Evolutionary conservation across 345 rosid genomes (phyloP).

Genomic region (Arabis hirsuta): DNA sequence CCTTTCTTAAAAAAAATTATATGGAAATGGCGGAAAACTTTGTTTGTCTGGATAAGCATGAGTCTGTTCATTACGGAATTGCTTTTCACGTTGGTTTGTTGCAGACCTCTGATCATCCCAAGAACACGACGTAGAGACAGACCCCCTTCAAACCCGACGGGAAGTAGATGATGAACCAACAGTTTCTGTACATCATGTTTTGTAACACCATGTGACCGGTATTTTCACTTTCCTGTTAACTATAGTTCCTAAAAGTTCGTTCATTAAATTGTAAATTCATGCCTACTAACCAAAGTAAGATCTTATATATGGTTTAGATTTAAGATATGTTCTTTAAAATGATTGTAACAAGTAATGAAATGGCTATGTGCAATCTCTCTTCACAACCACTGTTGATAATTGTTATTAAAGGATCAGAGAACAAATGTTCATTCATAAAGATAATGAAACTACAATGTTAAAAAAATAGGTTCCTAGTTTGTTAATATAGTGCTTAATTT

Average conservation of each 20-base stretch:
- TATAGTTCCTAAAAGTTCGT: conserved; percentile 20
- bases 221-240: conserved; percentile 26
- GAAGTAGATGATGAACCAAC: conserved; percentile 30
- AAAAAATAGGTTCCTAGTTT: not conserved
- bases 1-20: conserved; percentile 63
- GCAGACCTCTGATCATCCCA: conserved; percentile 72
- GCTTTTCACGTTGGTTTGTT: conserved; percentile 62
- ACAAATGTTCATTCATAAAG: conserved; percentile 2
- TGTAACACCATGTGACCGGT: conserved; percentile 33
- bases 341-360: not conserved
- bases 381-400: not conserved
- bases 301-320: conserved; percentile 14
- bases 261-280: conserved; percentile 31
- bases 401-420: not conserved
- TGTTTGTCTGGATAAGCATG: conserved; percentile 73
- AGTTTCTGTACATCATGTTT: conserved; percentile 35
- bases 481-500: not conserved
- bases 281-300: not conserved
- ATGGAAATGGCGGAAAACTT: conserved; percentile 81
- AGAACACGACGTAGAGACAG: conserved; percentile 40
- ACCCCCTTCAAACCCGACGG: conserved; percentile 41
- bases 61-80: conserved; percentile 54
- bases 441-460: not conserved
- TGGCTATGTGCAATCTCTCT: not conserved
- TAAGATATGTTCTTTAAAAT: conserved; percentile 1